Evolutionary conservation across 768 basidiomycete species (phyloP), one percentile per base, ranked within the genome.

Genomic region (Udeniomyces megalosporus): DNA sequence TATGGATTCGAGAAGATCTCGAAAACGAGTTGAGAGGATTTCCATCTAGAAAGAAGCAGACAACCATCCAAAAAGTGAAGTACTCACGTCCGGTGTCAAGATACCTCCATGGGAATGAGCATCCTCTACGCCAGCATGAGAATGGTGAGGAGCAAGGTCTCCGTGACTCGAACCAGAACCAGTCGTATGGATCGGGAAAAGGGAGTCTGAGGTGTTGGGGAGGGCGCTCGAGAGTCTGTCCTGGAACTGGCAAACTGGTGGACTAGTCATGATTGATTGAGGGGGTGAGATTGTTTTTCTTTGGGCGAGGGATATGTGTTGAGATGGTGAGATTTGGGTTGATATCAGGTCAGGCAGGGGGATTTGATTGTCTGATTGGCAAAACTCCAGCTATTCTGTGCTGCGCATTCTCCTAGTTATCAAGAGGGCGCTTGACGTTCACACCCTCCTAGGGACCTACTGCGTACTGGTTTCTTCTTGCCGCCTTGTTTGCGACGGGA

Each of bases 121-220:
- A 8, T 66, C 71, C 15, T 70, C 75, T 47, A 53, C 24, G 17
- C 65, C 74, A 60, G 70, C 71, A 58, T 76, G 80, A 70, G 88
- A 84, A 12, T 80, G 75, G 69, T 84, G 82, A 3, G 72, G 56
- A 50, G 77, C 72, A 20, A 71, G 62, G 67, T 35, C 17, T 49
- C 24, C 28, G 47, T 38, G 11, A 50, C n/a, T 15, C 48, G 7
- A 46, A n/a, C 20, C 57, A 10, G 31, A 11, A n/a, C 12, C 22
- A 32, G 56, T 64, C 68, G 10, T 46, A 42, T 22, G n/a, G 22
- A 57, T n/a, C 34, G 20, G 66, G 62, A 34, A 34, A 61, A n/a
- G n/a, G 12, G 4, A 31, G 60, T n/a, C n/a, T n/a, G n/a, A n/a
- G 20, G 28, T 22, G 22, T 35, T 28, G 14, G 22, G 45, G 38